These are phyloP conservation scores for Microcos paniculata DNA, from an alignment of 345 rosid genomes.

Conservation along the genomic window DNA sequence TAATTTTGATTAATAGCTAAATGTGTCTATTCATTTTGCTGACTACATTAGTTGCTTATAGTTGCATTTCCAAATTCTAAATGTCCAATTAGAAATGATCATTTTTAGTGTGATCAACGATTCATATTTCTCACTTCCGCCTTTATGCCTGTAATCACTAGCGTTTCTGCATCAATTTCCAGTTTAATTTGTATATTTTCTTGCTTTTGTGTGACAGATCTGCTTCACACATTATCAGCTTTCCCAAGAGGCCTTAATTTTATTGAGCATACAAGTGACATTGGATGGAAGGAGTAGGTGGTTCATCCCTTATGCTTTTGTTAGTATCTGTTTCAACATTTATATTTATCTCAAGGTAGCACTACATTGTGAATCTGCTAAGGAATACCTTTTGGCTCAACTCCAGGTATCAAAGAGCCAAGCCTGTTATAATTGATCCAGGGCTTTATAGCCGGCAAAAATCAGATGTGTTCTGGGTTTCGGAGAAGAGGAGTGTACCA, in stretches of 20 bases:
- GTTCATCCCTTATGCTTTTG: slow-evolving; percentile 6
- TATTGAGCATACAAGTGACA: slow-evolving; percentile 82
- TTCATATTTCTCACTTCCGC: too few relatives aligned
- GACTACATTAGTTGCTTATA: neutral
- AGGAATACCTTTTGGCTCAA: slow-evolving; percentile 15
- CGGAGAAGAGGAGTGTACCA: slow-evolving; percentile 54
- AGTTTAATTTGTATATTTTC: slow-evolving; percentile 2
- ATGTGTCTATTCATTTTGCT: neutral
- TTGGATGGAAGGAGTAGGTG: slow-evolving; percentile 90
- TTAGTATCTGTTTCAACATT: neutral
- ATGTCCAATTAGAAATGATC: neutral
- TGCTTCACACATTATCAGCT: slow-evolving; percentile 55
- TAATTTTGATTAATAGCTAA: neutral
- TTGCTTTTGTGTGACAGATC: slow-evolving; percentile 43
- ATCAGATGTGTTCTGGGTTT: slow-evolving; percentile 62
- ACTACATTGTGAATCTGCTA: slow-evolving; percentile 1
- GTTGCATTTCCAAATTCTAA: neutral
- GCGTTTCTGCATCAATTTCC: neutral
- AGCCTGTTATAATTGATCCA: slow-evolving; percentile 68
- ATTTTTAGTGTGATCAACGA: neutral
- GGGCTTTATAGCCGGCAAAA: slow-evolving; percentile 55
- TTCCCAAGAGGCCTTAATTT: slow-evolving; percentile 67
- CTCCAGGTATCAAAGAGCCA: slow-evolving; percentile 63
- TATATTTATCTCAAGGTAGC: neutral
- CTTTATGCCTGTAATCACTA: neutral